Percentiles rank a stretch among this genome's conserved stretches.
Conservation (phyloP, 192 early-diverging fungal species). For the Gigaspora rosea region DNA sequence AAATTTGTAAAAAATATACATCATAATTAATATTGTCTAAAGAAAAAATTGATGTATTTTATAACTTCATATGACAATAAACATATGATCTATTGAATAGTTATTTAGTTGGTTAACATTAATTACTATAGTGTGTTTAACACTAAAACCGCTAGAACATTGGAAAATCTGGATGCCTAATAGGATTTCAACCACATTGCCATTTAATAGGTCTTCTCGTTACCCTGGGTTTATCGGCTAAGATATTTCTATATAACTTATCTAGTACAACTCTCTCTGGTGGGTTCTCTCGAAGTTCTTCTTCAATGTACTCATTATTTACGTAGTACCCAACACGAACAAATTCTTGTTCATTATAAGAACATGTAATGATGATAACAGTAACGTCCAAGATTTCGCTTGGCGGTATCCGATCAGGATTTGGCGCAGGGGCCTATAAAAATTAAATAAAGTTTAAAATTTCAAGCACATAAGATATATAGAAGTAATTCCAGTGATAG, state of each 20-base stretch:
- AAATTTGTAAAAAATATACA: too few relatives aligned
- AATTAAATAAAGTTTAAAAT: neutral
- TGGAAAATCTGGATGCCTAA: too few relatives aligned
- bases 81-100: too few relatives aligned
- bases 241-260: slow-evolving; percentile 80
- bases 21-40: too few relatives aligned
- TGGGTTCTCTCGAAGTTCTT: slow-evolving; percentile 75
- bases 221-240: slow-evolving; percentile 94
- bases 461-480: neutral
- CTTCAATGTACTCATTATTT: slow-evolving; percentile 92
- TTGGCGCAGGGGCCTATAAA: slow-evolving; percentile 65
- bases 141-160: too few relatives aligned
- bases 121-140: too few relatives aligned
- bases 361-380: slow-evolving; percentile 87
- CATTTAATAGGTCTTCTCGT: slow-evolving; percentile 83
- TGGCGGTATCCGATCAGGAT: slow-evolving; percentile 73
- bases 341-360: slow-evolving; percentile 90
- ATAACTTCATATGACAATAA: too few relatives aligned
- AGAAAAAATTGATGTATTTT: too few relatives aligned
- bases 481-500: neutral
- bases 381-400: slow-evolving; percentile 87
- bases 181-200: slow-evolving; percentile 24
- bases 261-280: slow-evolving; percentile 72
- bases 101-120: too few relatives aligned
- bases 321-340: slow-evolving; percentile 98